Evolutionary conservation across 331 rosid species (phyloP).

Genomic region (Pyrus hybrid): DNA sequence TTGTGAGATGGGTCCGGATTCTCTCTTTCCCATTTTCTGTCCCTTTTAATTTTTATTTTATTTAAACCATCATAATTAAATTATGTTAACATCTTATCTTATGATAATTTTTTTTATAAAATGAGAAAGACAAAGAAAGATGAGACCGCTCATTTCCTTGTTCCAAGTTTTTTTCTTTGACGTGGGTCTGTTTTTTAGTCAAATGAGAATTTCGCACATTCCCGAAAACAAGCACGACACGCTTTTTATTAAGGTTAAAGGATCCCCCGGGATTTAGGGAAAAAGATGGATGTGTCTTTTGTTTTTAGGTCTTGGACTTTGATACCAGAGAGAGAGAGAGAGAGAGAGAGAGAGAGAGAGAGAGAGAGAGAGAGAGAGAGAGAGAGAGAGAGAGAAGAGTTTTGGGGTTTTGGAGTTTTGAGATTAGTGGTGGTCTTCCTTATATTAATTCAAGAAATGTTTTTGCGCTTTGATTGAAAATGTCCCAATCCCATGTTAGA

Average conservation of each 20-base stretch:
- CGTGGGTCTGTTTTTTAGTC: conserved; percentile 10
- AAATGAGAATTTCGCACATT: conserved; percentile 54
- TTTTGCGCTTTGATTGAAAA: conserved; percentile 26
- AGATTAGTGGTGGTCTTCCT: conserved; percentile 10
- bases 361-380: too few relatives aligned
- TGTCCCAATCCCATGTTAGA: conserved; percentile 23
- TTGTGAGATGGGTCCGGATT: too few relatives aligned
- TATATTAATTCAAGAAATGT: not conserved
- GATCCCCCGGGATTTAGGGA: conserved; percentile 84
- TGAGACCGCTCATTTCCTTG: not conserved
- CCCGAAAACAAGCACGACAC: conserved; percentile 45
- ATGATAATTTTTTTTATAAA: too few relatives aligned
- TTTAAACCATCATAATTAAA: too few relatives aligned
- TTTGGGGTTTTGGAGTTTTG: not conserved
- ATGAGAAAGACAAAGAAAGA: too few relatives aligned
- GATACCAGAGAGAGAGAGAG: conserved; percentile 4
- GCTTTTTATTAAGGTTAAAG: conserved; percentile 37
- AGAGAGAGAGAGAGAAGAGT: too few relatives aligned
- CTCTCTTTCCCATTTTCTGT: too few relatives aligned
- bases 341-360: too few relatives aligned
- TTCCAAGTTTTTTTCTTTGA: not conserved
- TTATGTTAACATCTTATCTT: too few relatives aligned
- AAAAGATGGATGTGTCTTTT: conserved; percentile 55
- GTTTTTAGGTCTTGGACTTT: conserved; percentile 44
- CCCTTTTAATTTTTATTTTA: too few relatives aligned